Conservation (phyloP, 2,329 filamentous ascomycete species). For the Ophiocordyceps australis region DNA sequence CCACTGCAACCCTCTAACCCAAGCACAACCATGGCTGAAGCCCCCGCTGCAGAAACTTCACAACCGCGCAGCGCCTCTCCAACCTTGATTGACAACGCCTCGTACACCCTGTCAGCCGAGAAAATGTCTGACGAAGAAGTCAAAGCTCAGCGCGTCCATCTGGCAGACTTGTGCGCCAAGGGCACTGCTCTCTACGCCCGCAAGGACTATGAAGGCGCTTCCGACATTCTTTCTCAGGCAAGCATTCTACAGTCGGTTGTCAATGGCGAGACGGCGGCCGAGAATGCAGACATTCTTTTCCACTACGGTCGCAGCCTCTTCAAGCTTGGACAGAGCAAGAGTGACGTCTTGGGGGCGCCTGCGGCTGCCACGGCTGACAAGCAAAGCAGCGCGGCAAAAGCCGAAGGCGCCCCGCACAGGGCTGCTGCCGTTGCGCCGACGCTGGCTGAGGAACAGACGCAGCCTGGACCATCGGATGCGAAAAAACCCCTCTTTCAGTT, state of each 20-base stretch:
- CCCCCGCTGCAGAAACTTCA: too few relatives aligned
- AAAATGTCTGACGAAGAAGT: conserved; percentile 25
- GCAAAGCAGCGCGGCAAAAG: conserved; percentile 21
- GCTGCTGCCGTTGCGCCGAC: conserved; percentile 5
- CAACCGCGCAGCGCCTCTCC: too few relatives aligned
- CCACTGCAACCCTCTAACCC: too few relatives aligned
- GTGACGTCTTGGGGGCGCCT: conserved; percentile 78
- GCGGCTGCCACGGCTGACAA: conserved; percentile 33
- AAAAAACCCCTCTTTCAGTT: conserved; percentile 84
- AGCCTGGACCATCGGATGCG: conserved; percentile 4
- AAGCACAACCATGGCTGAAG: too few relatives aligned
- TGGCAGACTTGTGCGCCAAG: conserved; percentile 63
- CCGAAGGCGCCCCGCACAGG: conserved; percentile 8
- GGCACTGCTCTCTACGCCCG: conserved; percentile 74
- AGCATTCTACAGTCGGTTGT: conserved; percentile 79
- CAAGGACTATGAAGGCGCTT: conserved; percentile 72
- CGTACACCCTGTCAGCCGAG: too few relatives aligned
- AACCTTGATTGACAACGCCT: conserved; percentile 6
- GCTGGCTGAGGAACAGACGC: conserved; percentile 6
- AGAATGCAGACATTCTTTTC: conserved; percentile 88
- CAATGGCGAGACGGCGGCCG: conserved; percentile 78
- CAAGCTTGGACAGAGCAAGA: conserved; percentile 85
- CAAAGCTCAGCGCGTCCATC: conserved; percentile 40
- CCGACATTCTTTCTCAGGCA: conserved; percentile 76
- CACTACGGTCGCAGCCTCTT: conserved; percentile 87